Conservation (phyloP, 345 rosid species). For the Eucalyptus pauciflora region DNA sequence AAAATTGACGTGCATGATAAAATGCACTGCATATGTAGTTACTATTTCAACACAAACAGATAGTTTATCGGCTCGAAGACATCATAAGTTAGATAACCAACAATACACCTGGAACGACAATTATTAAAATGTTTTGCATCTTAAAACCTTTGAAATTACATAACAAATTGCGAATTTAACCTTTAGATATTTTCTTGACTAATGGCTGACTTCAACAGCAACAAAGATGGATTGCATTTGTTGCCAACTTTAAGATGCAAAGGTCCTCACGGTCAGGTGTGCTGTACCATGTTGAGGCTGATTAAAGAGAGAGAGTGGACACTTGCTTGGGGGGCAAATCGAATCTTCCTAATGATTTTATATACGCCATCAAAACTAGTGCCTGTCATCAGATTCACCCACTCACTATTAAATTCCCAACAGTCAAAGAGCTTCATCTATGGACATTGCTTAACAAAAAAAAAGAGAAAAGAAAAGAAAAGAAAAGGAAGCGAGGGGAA, state of each 20-base stretch:
- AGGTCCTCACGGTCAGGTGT: background rate
- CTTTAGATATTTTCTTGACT: background rate
- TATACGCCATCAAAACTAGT: background rate
- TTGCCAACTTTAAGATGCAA: background rate
- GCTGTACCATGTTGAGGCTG: background rate
- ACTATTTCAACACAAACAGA: background rate
- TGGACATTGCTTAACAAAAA: background rate
- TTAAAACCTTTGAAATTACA: background rate
- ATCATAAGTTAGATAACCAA: background rate
- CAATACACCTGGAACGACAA: background rate
- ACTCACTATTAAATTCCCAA: background rate
- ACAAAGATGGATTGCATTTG: background rate
- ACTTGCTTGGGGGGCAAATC: background rate
- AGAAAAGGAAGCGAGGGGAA: background rate
- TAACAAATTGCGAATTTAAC: background rate
- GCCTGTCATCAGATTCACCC: background rate
- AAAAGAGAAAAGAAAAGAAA: accelerated
- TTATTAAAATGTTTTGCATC: background rate
- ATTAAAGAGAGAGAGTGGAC: background rate
- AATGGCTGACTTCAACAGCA: background rate
- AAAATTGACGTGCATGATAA: background rate
- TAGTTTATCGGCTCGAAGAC: background rate
- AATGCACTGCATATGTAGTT: background rate
- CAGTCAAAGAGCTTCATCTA: background rate
- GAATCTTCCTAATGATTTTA: background rate